Base-by-base conservation (phyloP, 176 grass and related monocot genomes). In the Carex scoparia region DNA sequence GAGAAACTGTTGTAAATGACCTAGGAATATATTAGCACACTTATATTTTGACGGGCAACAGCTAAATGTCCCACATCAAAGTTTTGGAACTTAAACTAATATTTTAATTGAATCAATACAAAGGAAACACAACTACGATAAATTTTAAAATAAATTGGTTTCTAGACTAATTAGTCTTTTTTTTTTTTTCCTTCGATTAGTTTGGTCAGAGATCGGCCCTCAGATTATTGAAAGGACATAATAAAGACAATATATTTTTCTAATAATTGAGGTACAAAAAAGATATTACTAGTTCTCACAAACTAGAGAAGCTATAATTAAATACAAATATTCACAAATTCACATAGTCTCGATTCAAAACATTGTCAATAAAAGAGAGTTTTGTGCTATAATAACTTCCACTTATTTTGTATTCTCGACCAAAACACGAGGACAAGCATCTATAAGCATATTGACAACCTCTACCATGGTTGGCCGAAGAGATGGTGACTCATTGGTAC, bases 391-490 rank as follows among this genome's bases (percentile, higher is more conserved):
- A 53, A 76, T 54, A 75, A 54, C 10, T 86, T 85, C 30, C 85
- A 84, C 38, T 90, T 87, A 81, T 81, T 81, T 80, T 59, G 69
- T 28, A 56, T 85, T 32, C 83, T 89, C 81, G 57, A 61, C 35
- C 61, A 86, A 71, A 69, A 40, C 18, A 65, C 58, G 64, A 85
- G 87, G 79, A 89, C 84, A 68, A 33, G 85, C 88, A 81, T 95
- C 72, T 12, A 89, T 81, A 53, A 98, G 96, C 93, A 89, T 90
- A 80, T 92, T 93, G 58, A 89, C 87, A 4, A 98, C 93, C 86
- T 95, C 87, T 85, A 91, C 89, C 95, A 89, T 93, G 12, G 86
- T 79, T 5, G 71, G 86, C 0, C 85, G 79, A 54, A 51, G 57
- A 67, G 93, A 93, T 32, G 93, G 93, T 48, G 80, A 65, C 49